Base-by-base conservation (phyloP, 192 early-diverging fungal genomes). In the Mortierella claussenii region DNA sequence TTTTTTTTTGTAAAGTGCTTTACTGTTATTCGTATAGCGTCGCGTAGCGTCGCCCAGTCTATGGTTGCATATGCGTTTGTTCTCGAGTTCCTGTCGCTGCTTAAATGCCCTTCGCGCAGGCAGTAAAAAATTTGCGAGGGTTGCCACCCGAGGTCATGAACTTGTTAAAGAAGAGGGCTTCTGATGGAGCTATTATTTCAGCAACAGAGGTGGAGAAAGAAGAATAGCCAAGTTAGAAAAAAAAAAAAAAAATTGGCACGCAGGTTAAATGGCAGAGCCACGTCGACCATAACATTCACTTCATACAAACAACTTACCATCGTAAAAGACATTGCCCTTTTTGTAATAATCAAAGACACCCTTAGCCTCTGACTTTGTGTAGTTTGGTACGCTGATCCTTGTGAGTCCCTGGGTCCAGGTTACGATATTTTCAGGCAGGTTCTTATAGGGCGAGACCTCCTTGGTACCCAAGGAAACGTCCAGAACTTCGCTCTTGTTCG, bases 291-390 rank as follows among this genome's bases (percentile, higher is more conserved):
- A n/a, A n/a, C n/a, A n/a, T 6, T 32, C 1, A 54, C 6, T 49
- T 20, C 7, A 12, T 27, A 15, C 64, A 13, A 34, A 15, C 7
- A n/a, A 50, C 55, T 40, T 60, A 79, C 68, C 66, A 65, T 79
- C 60, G 49, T 67, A 65, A 26, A 76, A 47, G 40, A 83, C 30
- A 33, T 69, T 52, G 52, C 60, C 69, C 63, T 73, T 79, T 44
- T 78, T 67, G 67, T 86, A 86, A 58, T 79, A 86, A 42, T 81
- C 65, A 36, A 86, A 73, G 12, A 86, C 64, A 17, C 58, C 74
- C 56, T 80, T 79, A 17, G 85, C 83, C 55, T 86, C 85, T 6
- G 58, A 45, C 53, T 43, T 53, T 54, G 78, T 71, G 60, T 81
- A 86, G 43, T 60, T 68, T 37, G 71, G 62, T 52, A 86, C 63